phyloP scores from a whole-genome alignment of 2,329 filamentous ascomycete species.

The Kalaharituber pfeilii region DNA sequence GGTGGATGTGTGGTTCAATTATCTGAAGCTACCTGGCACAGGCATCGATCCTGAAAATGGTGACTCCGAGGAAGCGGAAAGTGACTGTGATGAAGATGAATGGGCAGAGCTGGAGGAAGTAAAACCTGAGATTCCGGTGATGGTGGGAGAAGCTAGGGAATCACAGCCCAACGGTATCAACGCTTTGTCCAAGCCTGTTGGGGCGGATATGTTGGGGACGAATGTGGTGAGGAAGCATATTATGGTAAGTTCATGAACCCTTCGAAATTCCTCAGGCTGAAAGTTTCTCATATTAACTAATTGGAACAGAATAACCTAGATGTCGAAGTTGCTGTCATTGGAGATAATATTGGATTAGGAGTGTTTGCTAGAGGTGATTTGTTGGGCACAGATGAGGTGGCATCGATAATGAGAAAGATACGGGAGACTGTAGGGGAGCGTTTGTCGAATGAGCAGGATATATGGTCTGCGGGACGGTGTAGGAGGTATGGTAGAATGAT shows the following conservation, averaged over 20 bases:
- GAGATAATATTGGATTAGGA: conserved; percentile 31
- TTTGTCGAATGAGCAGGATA: neutral
- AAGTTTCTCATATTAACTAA: too few species aligned
- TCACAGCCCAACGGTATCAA: conserved; percentile 3
- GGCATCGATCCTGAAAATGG: neutral
- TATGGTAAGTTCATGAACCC: conserved; percentile 6
- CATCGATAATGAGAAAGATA: conserved; percentile 12
- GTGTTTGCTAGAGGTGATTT: conserved; percentile 15
- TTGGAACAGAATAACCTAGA: conserved; percentile 35
- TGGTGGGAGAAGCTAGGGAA: neutral
- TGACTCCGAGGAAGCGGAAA: neutral
- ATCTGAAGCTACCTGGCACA: conserved; percentile 38
- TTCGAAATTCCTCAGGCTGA: neutral
- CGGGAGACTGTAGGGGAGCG: conserved; percentile 9
- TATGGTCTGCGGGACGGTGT: neutral
- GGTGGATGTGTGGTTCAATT: conserved; percentile 65
- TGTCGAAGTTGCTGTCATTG: conserved; percentile 36
- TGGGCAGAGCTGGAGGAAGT: neutral
- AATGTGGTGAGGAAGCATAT: conserved; percentile 9
- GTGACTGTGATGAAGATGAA: conserved; percentile 1
- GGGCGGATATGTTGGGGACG: neutral
- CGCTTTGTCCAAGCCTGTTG: conserved; percentile 5
- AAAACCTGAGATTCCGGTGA: neutral
- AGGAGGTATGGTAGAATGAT: neutral
- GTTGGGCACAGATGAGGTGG: conserved; percentile 10